These are phyloP conservation scores for Calonectria pauciramosa DNA, from an alignment of 2,329 filamentous ascomycete species.

Conservation along the genomic window DNA sequence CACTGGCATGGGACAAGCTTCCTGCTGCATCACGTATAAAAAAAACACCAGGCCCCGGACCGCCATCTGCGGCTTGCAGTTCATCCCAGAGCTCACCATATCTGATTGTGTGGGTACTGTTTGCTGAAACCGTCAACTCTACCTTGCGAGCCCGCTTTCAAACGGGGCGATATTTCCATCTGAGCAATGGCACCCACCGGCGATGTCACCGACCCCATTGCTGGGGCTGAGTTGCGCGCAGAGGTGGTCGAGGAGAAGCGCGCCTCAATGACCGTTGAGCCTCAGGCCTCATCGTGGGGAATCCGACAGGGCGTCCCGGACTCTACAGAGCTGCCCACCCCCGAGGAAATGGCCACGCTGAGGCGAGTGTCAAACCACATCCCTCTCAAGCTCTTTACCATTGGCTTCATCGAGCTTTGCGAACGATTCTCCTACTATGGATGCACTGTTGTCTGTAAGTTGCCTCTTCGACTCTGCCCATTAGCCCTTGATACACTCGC, in stretches of 20 bases:
- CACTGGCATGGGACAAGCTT: neutral
- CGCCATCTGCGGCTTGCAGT: neutral
- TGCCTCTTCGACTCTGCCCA: neutral
- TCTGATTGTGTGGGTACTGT: neutral
- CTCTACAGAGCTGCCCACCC: conserved; percentile 37
- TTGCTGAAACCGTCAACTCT: neutral
- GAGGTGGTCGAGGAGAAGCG: conserved; percentile 50
- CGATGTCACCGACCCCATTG: conserved; percentile 54
- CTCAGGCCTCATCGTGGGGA: neutral
- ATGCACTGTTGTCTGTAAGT: conserved; percentile 73
- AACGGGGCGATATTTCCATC: neutral
- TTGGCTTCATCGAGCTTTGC: conserved; percentile 78
- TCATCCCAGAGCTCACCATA: neutral
- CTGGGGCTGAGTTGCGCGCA: conserved; percentile 44
- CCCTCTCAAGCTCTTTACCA: conserved; percentile 71
- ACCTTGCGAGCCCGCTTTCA: neutral
- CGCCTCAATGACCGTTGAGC: conserved; percentile 39
- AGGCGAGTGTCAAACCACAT: conserved; percentile 70
- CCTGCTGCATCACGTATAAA: neutral
- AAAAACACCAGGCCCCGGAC: neutral
- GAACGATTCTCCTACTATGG: conserved; percentile 83
- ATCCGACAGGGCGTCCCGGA: neutral
- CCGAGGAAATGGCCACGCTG: conserved; percentile 62
- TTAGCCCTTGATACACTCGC: neutral
- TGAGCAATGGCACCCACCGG: conserved; percentile 47